phyloP scores from a whole-genome alignment of 163 green algal genomes.

The Chlorella variabilis region DNA sequence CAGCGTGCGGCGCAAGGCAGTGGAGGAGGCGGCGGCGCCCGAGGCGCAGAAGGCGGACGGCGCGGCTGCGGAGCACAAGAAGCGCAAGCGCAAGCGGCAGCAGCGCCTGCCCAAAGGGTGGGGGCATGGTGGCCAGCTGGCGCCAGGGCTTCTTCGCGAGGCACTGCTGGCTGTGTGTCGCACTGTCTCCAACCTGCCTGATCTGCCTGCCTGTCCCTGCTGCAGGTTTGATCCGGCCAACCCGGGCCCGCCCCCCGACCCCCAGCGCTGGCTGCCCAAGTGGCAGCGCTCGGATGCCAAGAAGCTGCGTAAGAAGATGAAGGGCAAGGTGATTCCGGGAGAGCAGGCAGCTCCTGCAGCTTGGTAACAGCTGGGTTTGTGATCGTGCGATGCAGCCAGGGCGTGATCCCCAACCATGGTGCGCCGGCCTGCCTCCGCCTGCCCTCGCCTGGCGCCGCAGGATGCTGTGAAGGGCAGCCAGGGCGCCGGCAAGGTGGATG shows the following conservation, averaged over 20 bases:
- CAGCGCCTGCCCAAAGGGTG: constrained; percentile 76
- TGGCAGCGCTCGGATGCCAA: constrained; percentile 92
- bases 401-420: too few relatives aligned
- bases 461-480: constrained; percentile 70
- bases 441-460: constrained; percentile 17
- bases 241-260: constrained; percentile 86
- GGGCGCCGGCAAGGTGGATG: constrained; percentile 80
- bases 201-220: neutral
- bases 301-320: constrained; percentile 64
- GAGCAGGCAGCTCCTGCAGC: too few relatives aligned
- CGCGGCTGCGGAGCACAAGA: constrained; percentile 58
- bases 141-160: too few relatives aligned
- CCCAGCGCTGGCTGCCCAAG: constrained; percentile 97
- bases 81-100: constrained; percentile 80
- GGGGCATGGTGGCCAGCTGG: neutral
- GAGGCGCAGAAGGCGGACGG: neutral
- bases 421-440: neutral
- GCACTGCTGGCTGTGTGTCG: too few relatives aligned
- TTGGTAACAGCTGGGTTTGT: too few relatives aligned
- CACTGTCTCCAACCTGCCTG: too few relatives aligned
- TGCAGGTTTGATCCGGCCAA: constrained; percentile 86
- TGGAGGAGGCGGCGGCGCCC: neutral
- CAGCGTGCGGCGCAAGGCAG: neutral
- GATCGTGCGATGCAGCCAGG: too few relatives aligned
- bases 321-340: constrained; percentile 77